These are phyloP conservation scores for Taphrina pruni DNA, from an alignment of 1,139 yeast genomes.

Conservation along the genomic window DNA sequence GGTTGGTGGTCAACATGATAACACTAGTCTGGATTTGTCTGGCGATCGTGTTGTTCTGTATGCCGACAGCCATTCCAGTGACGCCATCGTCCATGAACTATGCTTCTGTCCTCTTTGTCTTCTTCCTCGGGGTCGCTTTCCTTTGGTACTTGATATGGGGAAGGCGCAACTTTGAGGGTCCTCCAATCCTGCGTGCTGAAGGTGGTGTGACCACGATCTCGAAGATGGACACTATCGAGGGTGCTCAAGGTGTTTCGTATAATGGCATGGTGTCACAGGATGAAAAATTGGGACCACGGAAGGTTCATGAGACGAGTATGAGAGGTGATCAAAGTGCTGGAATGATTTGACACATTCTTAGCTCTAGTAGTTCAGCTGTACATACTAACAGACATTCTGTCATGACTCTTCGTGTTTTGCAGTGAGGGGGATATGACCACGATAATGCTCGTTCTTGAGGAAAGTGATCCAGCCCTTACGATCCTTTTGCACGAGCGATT, in stretches of 20 bases:
- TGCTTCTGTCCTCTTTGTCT: constrained; percentile 37
- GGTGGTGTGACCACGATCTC: constrained; percentile 5
- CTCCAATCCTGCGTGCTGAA: constrained; percentile 25
- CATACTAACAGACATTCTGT: no score
- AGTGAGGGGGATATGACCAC: no score
- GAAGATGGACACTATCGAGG: constrained; percentile 10
- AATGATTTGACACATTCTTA: neutral
- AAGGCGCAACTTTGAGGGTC: constrained; percentile 32
- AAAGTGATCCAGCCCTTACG: no score
- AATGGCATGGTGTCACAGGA: neutral
- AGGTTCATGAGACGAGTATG: constrained; percentile 7
- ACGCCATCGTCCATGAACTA: constrained; percentile 37
- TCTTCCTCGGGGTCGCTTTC: constrained; percentile 18
- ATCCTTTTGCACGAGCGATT: no score
- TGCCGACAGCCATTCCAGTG: constrained; percentile 39
- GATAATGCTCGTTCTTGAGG: no score
- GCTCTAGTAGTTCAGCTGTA: no score
- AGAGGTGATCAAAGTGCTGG: neutral
- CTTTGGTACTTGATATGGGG: constrained; percentile 40
- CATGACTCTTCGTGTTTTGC: no score
- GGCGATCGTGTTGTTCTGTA: constrained; percentile 37
- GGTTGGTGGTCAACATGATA: constrained; percentile 19
- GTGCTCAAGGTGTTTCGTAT: neutral
- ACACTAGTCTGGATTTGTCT: constrained; percentile 38
- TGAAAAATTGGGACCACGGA: constrained; percentile 7